Evolutionary conservation across 352 stramenopile species (phyloP).

Genomic region (Globisporangium takayamanum): DNA sequence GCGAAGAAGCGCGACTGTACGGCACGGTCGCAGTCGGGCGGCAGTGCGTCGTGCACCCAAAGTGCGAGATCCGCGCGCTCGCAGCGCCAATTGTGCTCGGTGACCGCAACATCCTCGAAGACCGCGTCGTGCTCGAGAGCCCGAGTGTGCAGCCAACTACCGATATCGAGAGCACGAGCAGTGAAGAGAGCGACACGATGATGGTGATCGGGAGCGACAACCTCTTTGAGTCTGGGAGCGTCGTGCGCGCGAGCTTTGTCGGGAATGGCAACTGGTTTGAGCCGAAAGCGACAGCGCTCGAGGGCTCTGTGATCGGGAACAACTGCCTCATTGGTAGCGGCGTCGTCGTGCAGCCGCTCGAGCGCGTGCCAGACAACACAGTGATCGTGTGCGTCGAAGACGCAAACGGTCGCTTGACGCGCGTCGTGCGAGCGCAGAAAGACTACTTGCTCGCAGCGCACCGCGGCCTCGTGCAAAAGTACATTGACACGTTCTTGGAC

Average conservation of each 20-base stretch:
- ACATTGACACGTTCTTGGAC: constrained; percentile 68
- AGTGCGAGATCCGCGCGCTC: constrained; percentile 27
- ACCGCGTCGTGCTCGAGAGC: constrained; percentile 39
- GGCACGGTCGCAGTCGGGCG: constrained; percentile 33
- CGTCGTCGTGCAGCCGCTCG: constrained; percentile 59
- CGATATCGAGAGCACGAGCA: neutral
- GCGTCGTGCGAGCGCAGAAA: constrained; percentile 52
- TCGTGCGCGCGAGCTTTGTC: constrained; percentile 46
- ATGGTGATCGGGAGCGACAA: constrained; percentile 63
- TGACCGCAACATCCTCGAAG: constrained; percentile 70
- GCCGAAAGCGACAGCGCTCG: constrained; percentile 40
- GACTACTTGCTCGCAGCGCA: constrained; percentile 58
- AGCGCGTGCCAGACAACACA: constrained; percentile 62
- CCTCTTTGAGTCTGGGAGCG: constrained; percentile 73
- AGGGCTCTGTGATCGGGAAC: constrained; percentile 62
- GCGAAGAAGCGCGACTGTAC: constrained; percentile 36
- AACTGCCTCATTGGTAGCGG: constrained; percentile 80
- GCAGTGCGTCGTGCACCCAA: constrained; percentile 45
- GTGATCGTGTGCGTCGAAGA: constrained; percentile 64
- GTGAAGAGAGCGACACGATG: constrained; percentile 6
- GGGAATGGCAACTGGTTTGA: constrained; percentile 77
- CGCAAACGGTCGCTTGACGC: constrained; percentile 17
- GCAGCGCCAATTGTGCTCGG: constrained; percentile 38
- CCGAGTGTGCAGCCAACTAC: constrained; percentile 3
- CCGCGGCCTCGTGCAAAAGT: constrained; percentile 54